Evolutionary conservation across 2,329 filamentous ascomycete species (phyloP), one percentile per base, ranked within the genome.

Genomic region (Beauveria brongniartii): DNA sequence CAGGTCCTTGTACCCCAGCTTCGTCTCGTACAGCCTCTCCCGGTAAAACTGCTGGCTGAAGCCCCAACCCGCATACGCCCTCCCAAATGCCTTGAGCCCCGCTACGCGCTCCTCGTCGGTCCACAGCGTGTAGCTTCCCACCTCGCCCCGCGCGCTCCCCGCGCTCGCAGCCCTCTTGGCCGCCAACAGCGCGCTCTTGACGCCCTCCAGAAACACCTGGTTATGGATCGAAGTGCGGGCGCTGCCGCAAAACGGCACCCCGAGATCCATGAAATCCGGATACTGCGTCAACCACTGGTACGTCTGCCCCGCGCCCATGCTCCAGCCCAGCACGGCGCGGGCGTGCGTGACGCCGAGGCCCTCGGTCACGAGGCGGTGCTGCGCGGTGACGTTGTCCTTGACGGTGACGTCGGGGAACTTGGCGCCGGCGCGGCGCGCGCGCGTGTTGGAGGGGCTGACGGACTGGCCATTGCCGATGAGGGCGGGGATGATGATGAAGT

Each of bases 21-120:
- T 75, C 1, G 72, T 85, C 69, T 89, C 82, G 69, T 87, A 87
- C n/a, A 90, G 63, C 69, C 80, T 86, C 65, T 90, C 78, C 1
- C 90, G 81, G 67, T 93, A 93, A 68, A 92, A 93, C 0, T 88
- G 81, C 67, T 92, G 89, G 56, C 85, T 89, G 67, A 93, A 89
- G 0, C 90, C 90, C 89, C 85, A 94, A 0, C 89, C 90, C 1
- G 90, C 89, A 72, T 94, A 94, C 0, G 86, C 89, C 50, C 88
- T 80, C 0, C 82, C 88, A 61, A 93, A 82, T 0, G 90, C 89
- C 67, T 87, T 91, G 46, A 93, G 69, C 61, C 79, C 69, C 30
- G 68, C 54, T 65, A 67, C 34, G 67, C 73, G 68, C 67, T 74
- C 67, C 76, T 65, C 77, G 72, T 75, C 86, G 3, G 69, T 68